Evolutionary conservation across 2,329 filamentous ascomycete genomes (phyloP), one percentile per base, ranked within the genome.

Genomic region (Xylaria hypoxylon): DNA sequence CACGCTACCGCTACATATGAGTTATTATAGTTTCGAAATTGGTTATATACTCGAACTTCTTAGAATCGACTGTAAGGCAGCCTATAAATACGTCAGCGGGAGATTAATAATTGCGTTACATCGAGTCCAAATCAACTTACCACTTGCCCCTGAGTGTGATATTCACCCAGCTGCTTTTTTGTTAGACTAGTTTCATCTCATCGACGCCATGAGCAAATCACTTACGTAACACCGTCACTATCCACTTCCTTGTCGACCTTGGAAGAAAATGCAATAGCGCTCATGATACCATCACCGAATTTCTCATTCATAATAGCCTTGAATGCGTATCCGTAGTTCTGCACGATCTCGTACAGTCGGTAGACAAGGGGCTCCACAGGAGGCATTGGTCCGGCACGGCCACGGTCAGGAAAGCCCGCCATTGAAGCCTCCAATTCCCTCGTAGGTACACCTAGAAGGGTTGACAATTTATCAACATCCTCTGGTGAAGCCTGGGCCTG

Each of bases 261-360:
- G 0, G 93, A 97, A 59, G 89, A 92, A 79, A 97, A 97, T 17
- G 89, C 89, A 76, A 97, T 97, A 0, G 94, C 95, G 77, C 93
- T 97, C 95, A 98, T 97, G 76, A 98, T 98, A 1, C 95, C 95
- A 77, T 94, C 92, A 0, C 92, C 92, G 77, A 93, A 94, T 85
- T 97, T 97, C 86, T 98, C 95, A 73, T 98, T 97, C 79, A 97
- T 78, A 4, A 98, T 87, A 0, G 94, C 94, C 85, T 97, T 97
- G 82, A 96, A 97, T 0, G 94, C 92, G 79, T 97, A 96, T 1
- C 95, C 95, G 76, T 97, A 97, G 79, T 97, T 98, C 82, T 97
- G 94, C 68, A 98, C 90, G 77, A 97, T 92, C 84, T 98, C 95
- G 79, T 93, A 97, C 66, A 97, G 79, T 2, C 95, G 85, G 79